Conservation (phyloP, 2,329 filamentous ascomycete genomes). For the Beauveria rudraprayagi region DNA sequence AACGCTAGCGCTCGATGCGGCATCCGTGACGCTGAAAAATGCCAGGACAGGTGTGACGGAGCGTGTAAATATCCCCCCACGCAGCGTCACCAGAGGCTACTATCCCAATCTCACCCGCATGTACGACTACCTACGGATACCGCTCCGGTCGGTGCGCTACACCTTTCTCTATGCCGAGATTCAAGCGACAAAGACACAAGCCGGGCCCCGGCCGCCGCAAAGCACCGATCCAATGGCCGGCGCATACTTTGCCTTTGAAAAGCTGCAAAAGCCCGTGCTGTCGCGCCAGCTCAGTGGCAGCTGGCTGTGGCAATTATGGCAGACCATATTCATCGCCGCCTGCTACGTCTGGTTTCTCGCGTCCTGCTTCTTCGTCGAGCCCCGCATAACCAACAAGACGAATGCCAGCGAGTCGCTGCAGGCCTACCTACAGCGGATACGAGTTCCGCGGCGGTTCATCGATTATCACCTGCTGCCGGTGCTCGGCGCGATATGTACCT, state of each 20-base stretch:
- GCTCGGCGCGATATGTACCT: slow-evolving; percentile 47
- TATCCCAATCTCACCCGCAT: slow-evolving; percentile 47
- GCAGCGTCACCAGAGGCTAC: slow-evolving; percentile 34
- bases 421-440: slow-evolving; percentile 42
- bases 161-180: slow-evolving; percentile 41
- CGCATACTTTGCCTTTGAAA: slow-evolving; percentile 35
- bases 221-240: slow-evolving; percentile 16
- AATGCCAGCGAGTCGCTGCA: slow-evolving; percentile 33
- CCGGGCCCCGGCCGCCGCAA: slow-evolving; percentile 11
- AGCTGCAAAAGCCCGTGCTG: slow-evolving; percentile 13
- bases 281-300: neutral
- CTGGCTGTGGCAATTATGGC: neutral
- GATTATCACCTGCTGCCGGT: slow-evolving; percentile 45
- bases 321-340: slow-evolving; percentile 27
- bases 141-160: slow-evolving; percentile 42
- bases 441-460: slow-evolving; percentile 38
- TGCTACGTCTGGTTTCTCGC: slow-evolving; percentile 47
- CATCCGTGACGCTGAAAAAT: slow-evolving; percentile 29
- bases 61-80: slow-evolving; percentile 32
- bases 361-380: slow-evolving; percentile 41
- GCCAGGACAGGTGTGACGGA: slow-evolving; percentile 22
- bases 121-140: slow-evolving; percentile 46
- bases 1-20: slow-evolving; percentile 29
- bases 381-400: slow-evolving; percentile 15
- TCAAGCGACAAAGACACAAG: slow-evolving; percentile 2